Conservation (phyloP, 140 eudicot species). For the Ambrosia hybrid region DNA sequence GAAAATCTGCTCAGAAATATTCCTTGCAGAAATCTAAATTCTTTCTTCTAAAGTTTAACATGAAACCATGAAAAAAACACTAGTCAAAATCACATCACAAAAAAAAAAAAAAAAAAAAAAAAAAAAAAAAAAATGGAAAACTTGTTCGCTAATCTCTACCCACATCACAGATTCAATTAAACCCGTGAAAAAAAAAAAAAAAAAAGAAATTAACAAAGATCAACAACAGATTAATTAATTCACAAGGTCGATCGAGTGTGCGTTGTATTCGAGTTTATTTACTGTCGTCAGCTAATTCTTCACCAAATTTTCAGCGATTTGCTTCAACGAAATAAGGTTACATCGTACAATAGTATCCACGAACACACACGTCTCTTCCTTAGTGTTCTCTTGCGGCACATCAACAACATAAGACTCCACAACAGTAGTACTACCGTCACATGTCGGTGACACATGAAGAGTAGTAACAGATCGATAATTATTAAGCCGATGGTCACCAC, state of each 20-base stretch:
- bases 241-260: constrained; percentile 6
- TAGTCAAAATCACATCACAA: constrained; percentile 13
- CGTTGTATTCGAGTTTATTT: constrained; percentile 9
- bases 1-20: not conserved
- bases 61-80: constrained; percentile 6
- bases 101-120: not conserved
- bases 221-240: constrained; percentile 8
- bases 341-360: constrained; percentile 71
- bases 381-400: constrained; percentile 72
- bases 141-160: constrained; percentile 24
- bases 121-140: not conserved
- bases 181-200: constrained; percentile 14
- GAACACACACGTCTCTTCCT: constrained; percentile 73
- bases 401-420: constrained; percentile 89
- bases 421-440: constrained; percentile 47
- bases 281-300: constrained; percentile 21
- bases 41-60: constrained; percentile 7
- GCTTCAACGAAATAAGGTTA: constrained; percentile 68
- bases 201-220: not conserved
- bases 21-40: not conserved
- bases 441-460: constrained; percentile 44
- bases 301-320: constrained; percentile 52
- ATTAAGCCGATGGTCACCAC: constrained; percentile 65
- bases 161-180: constrained; percentile 20
- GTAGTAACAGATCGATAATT: constrained; percentile 75